These are phyloP conservation scores for Penicillium aurantiogriseum DNA, from an alignment of 2,329 filamentous ascomycete species.

Conservation along the genomic window DNA sequence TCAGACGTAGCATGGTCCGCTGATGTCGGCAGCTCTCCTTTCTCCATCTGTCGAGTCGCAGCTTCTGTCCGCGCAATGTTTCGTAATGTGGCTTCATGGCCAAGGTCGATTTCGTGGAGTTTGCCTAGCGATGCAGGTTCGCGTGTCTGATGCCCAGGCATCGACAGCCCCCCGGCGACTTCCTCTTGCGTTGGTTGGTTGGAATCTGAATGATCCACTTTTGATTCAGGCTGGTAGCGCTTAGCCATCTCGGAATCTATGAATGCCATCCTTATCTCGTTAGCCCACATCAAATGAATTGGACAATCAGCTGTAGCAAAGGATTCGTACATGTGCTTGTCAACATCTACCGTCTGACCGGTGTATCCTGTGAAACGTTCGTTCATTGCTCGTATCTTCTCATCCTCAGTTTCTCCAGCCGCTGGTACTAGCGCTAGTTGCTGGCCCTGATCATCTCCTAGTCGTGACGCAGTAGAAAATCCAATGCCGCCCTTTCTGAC, in stretches of 20 bases:
- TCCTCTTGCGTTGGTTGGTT: conserved; percentile 11
- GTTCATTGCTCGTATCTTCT: conserved; percentile 42
- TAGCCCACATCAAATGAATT: conserved; percentile 44
- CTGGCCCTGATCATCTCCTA: conserved; percentile 21
- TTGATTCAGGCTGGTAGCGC: conserved; percentile 35
- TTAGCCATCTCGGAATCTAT: conserved; percentile 67
- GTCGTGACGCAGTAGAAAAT: conserved; percentile 41
- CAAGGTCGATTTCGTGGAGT: conserved; percentile 58
- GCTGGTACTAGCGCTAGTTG: conserved; percentile 24
- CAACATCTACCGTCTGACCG: conserved; percentile 57
- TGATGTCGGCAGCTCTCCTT: conserved; percentile 21
- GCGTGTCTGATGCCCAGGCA: conserved; percentile 36
- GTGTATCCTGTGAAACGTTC: conserved; percentile 60
- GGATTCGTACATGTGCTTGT: conserved; percentile 62
- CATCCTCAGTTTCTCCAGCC: conserved; percentile 34
- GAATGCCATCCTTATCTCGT: conserved; percentile 64
- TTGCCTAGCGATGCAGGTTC: conserved; percentile 55
- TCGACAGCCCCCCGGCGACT: conserved; percentile 13
- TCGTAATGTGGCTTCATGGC: conserved; percentile 44
- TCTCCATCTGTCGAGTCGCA: conserved; percentile 44
- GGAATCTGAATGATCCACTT: conserved; percentile 14
- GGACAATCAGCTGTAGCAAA: conserved; percentile 6
- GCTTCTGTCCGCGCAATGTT: conserved; percentile 47
- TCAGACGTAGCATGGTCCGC: conserved; percentile 26
- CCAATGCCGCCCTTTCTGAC: conserved; percentile 47